A percentile compares a stretch with the other conserved stretches of the same genome.
Evolutionary conservation across 208 protist species (phyloP).

Genomic region (Wallacemonas sp.): DNA sequence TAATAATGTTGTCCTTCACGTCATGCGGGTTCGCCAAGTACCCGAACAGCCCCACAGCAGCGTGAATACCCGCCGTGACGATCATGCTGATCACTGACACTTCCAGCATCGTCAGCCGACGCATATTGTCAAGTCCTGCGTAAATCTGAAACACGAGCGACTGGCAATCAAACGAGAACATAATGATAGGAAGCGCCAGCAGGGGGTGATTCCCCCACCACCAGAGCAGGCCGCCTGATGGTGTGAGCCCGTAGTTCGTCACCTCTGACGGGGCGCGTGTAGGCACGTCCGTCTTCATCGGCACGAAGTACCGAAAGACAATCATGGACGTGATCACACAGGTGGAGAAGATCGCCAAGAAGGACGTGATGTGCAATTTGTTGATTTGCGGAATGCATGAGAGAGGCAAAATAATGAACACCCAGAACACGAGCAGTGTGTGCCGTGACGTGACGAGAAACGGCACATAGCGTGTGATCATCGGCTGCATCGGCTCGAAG

Average conservation of each 20-base stretch:
- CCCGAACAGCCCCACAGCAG: slow-evolving; percentile 69
- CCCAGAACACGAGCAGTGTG: slow-evolving; percentile 58
- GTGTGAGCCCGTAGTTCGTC: slow-evolving; percentile 6
- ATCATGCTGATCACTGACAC: slow-evolving; percentile 55
- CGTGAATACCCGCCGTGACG: slow-evolving; percentile 54
- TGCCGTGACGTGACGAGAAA: slow-evolving; percentile 54
- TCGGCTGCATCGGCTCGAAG: slow-evolving; percentile 56
- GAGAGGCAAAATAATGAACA: slow-evolving; percentile 66
- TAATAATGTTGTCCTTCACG: slow-evolving; percentile 75
- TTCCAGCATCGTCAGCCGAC: slow-evolving; percentile 56
- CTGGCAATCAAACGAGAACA: slow-evolving; percentile 88
- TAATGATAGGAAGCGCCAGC: slow-evolving; percentile 69
- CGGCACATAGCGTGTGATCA: slow-evolving; percentile 38
- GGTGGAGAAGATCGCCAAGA: slow-evolving; percentile 63
- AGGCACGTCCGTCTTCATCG: slow-evolving; percentile 13
- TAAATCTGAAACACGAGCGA: slow-evolving; percentile 82
- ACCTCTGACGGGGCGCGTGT: slow-evolving; percentile 5
- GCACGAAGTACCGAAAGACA: slow-evolving; percentile 71
- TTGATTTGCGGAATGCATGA: slow-evolving; percentile 63
- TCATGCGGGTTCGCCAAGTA: slow-evolving; percentile 61
- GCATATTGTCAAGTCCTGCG: slow-evolving; percentile 53
- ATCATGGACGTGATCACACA: slow-evolving; percentile 58
- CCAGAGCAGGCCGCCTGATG: slow-evolving; percentile 22
- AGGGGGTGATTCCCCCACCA: slow-evolving; percentile 48
- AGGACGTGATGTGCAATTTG: slow-evolving; percentile 51